Conservation (phyloP, 225 moss, liverwort and hornwort genomes). For the Asterella californica region DNA sequence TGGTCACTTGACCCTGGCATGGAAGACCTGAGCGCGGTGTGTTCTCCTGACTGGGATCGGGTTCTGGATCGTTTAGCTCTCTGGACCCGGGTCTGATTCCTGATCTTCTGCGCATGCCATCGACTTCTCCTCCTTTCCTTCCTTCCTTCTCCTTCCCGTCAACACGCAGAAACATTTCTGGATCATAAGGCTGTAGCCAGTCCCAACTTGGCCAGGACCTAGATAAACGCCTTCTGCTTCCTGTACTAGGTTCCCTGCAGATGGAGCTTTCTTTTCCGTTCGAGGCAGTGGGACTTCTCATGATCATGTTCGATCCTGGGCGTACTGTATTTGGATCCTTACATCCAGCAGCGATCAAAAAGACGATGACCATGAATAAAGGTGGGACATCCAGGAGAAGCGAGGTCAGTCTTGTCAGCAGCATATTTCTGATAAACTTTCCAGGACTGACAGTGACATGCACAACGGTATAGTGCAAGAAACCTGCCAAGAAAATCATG, state of each 20-base stretch:
- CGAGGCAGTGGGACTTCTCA: not conserved
- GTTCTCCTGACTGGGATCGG: not conserved
- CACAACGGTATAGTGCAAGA: not conserved
- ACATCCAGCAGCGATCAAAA: not conserved
- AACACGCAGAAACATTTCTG: not conserved
- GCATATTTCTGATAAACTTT: not conserved
- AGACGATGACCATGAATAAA: not conserved
- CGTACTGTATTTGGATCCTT: not conserved
- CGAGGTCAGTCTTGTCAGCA: not conserved
- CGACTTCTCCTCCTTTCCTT: not conserved
- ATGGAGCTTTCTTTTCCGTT: not conserved
- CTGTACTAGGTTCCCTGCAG: not conserved
- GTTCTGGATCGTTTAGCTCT: not conserved
- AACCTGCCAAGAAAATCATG: not conserved
- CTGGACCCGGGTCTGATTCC: not conserved
- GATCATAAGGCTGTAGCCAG: slow-evolving; percentile 9
- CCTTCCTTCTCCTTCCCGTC: not conserved
- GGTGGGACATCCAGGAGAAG: not conserved
- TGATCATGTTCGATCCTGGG: not conserved
- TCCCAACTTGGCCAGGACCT: slow-evolving; percentile 13
- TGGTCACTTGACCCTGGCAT: not conserved
- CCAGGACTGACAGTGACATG: not conserved
- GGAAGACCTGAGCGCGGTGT: not conserved
- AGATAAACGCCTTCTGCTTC: not conserved
- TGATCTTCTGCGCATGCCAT: not conserved